phyloP scores from a whole-genome alignment of 2,329 filamentous ascomycete species.

The Torrubiella hemipterigena region DNA sequence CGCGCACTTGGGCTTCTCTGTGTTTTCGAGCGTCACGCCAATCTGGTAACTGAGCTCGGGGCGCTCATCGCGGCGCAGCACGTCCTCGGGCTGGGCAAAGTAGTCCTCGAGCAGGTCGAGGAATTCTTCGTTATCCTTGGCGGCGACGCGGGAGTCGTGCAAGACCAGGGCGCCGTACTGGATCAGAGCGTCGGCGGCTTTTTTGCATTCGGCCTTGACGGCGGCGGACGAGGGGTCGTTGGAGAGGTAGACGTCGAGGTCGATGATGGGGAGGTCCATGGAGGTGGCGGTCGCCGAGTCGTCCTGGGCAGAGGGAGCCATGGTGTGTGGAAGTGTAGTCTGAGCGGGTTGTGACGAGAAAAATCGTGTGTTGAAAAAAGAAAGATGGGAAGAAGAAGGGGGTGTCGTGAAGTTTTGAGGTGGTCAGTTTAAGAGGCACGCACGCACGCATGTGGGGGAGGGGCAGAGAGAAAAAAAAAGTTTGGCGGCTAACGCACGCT shows the following conservation, averaged over 20 bases:
- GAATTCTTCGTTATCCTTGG: conserved; percentile 42
- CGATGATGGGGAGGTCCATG: conserved; percentile 48
- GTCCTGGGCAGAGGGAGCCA: too few species aligned
- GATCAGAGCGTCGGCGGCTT: conserved; percentile 44
- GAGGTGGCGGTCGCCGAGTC: too few species aligned
- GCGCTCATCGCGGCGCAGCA: conserved; percentile 37
- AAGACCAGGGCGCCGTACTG: conserved; percentile 48
- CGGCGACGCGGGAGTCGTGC: conserved; percentile 46
- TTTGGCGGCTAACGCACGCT: too few species aligned
- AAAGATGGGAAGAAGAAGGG: too few species aligned
- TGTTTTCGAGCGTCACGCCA: conserved; percentile 50
- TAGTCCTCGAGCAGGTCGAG: conserved; percentile 54
- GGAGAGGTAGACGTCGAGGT: conserved; percentile 44
- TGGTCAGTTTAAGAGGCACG: too few species aligned
- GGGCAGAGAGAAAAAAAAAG: too few species aligned
- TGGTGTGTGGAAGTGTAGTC: too few species aligned
- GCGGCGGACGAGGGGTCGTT: conserved; percentile 27
- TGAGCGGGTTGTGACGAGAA: too few species aligned
- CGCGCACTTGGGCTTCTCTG: conserved; percentile 51
- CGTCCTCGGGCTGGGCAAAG: conserved; percentile 42
- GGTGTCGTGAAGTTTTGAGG: too few species aligned
- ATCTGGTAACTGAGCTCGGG: conserved; percentile 49
- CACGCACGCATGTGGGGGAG: too few species aligned
- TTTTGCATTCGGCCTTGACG: conserved; percentile 37
- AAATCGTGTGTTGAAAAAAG: too few species aligned